Percentiles rank a stretch among this genome's conserved stretches.
Evolutionary conservation across 2,329 filamentous ascomycete species (phyloP).

Genomic region (Pseudogymnoascus sp.): DNA sequence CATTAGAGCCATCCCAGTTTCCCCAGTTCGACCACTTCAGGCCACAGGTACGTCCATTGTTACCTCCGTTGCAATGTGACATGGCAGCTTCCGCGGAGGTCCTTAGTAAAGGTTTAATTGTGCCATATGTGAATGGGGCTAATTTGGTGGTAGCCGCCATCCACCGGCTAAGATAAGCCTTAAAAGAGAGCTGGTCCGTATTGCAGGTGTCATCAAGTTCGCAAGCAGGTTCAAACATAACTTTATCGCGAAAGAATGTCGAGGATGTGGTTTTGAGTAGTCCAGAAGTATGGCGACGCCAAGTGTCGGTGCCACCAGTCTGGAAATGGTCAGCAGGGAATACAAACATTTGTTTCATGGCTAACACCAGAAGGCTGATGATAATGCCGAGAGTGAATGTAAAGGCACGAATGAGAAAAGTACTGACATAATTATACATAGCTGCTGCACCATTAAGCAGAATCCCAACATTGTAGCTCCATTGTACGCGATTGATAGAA

Average conservation of each 20-base stretch:
- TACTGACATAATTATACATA: constrained; percentile 58
- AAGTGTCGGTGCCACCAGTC: constrained; percentile 41
- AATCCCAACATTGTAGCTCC: constrained; percentile 62
- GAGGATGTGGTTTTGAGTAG: constrained; percentile 47
- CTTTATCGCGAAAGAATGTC: constrained; percentile 50
- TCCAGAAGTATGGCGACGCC: constrained; percentile 52
- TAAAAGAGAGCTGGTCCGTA: constrained; percentile 57
- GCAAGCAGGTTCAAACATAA: constrained; percentile 62
- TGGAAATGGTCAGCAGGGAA: constrained; percentile 26
- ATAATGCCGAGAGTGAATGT: background rate
- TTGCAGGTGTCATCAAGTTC: constrained; percentile 56
- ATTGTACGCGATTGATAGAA: constrained; percentile 54
- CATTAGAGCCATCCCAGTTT: constrained; percentile 51
- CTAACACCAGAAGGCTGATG: background rate
- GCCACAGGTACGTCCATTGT: constrained; percentile 53
- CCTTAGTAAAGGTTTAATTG: constrained; percentile 47
- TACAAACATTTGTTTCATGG: background rate
- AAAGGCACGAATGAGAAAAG: background rate
- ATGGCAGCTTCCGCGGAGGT: constrained; percentile 53
- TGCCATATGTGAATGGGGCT: constrained; percentile 51
- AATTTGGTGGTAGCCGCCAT: constrained; percentile 56
- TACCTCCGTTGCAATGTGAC: constrained; percentile 50
- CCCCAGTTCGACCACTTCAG: constrained; percentile 50
- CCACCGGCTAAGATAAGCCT: constrained; percentile 56
- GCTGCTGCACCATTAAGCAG: constrained; percentile 61